phyloP scores from a whole-genome alignment of 2,329 filamentous ascomycete species.

The Botryotinia narcissicola region DNA sequence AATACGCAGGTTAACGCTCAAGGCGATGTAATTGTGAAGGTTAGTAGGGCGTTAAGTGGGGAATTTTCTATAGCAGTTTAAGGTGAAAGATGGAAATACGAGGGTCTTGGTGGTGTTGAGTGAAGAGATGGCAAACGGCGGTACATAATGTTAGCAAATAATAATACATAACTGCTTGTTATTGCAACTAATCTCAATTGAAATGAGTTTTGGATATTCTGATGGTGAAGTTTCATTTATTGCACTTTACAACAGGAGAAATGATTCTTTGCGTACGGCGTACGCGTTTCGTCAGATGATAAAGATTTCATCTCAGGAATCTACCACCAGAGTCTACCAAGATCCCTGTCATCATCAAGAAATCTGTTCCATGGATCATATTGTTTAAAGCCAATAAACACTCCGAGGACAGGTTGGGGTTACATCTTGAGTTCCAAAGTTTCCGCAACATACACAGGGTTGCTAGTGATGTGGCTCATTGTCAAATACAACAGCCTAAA shows the following conservation, averaged over 20 bases:
- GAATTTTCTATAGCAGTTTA: background rate
- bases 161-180: background rate
- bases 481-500: too few relatives aligned
- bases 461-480: background rate
- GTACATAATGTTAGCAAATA: background rate
- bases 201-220: background rate
- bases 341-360: background rate
- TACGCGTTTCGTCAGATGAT: background rate
- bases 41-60: background rate
- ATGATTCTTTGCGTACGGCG: background rate
- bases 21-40: background rate
- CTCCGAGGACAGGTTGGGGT: background rate
- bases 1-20: background rate
- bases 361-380: accelerated
- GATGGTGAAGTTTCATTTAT: background rate
- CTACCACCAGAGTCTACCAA: background rate
- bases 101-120: background rate
- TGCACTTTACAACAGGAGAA: background rate
- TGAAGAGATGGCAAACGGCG: background rate
- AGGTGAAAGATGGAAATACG: background rate
- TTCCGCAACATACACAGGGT: background rate
- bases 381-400: too few relatives aligned
- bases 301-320: background rate
- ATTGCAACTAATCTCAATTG: background rate
- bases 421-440: background rate